phyloP scores from a whole-genome alignment of 2,329 filamentous ascomycete species.

The Tolypocladium sp. region DNA sequence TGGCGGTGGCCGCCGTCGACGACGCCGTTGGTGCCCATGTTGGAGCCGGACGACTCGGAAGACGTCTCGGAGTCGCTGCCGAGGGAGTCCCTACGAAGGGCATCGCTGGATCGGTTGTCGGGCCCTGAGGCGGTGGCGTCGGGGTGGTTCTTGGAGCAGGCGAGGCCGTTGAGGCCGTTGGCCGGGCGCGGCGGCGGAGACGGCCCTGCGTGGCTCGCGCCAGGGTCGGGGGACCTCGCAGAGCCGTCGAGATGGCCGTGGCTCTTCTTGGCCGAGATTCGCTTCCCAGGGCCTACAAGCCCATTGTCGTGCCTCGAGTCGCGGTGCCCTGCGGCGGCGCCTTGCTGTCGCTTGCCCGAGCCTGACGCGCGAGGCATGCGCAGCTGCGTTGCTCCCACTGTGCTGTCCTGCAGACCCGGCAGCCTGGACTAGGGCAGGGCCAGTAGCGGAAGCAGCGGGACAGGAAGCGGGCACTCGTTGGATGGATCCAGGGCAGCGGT shows the following conservation, averaged over 20 bases:
- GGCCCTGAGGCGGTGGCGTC: slow-evolving; percentile 11
- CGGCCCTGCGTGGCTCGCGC: slow-evolving; percentile 20
- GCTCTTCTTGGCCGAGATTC: slow-evolving; percentile 33
- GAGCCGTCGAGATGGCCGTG: slow-evolving; percentile 33
- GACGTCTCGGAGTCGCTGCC: slow-evolving; percentile 44
- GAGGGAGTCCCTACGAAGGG: slow-evolving; percentile 37
- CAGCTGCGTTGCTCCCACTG: slow-evolving; percentile 23
- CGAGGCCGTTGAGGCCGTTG: slow-evolving; percentile 21
- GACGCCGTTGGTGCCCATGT: slow-evolving; percentile 24
- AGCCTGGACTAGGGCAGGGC: slow-evolving; percentile 24
- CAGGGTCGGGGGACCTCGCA: slow-evolving; percentile 23
- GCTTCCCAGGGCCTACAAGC: slow-evolving; percentile 52
- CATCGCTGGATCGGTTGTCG: slow-evolving; percentile 32
- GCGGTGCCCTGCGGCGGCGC: slow-evolving; percentile 53
- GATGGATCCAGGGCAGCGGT: slow-evolving; percentile 6
- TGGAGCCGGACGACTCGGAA: slow-evolving; percentile 40
- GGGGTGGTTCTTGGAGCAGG: slow-evolving; percentile 17
- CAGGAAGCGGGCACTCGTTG: slow-evolving; percentile 7
- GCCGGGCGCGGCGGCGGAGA: slow-evolving; percentile 10
- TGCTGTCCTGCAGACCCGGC: slow-evolving; percentile 22
- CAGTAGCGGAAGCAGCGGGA: slow-evolving; percentile 20
- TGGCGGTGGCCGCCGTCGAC: slow-evolving; percentile 48
- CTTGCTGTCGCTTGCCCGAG: slow-evolving; percentile 53
- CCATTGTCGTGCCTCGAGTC: slow-evolving; percentile 81
- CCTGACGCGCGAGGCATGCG: slow-evolving; percentile 54